Evolutionary conservation across 2,329 filamentous ascomycete genomes (phyloP).

Genomic region (Lachnellula occidentalis): DNA sequence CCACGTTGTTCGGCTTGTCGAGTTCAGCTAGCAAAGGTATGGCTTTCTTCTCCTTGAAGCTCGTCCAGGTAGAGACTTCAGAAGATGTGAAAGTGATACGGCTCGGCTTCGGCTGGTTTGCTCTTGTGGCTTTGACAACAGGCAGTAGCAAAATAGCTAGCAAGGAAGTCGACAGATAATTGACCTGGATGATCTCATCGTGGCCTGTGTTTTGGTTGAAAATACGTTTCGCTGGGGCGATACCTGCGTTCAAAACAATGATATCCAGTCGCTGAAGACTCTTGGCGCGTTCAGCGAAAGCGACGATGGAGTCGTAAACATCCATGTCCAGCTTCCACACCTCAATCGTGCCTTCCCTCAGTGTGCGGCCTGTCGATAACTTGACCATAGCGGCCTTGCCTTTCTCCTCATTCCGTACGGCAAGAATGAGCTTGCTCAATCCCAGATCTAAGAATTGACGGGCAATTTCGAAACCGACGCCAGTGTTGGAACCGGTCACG

Average conservation of each 20-base stretch:
- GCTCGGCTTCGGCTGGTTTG: not conserved
- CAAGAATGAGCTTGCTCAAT: slow-evolving; percentile 34
- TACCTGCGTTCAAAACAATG: slow-evolving; percentile 11
- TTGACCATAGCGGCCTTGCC: slow-evolving; percentile 37
- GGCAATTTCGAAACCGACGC: slow-evolving; percentile 36
- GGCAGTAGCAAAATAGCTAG: slow-evolving; percentile 18
- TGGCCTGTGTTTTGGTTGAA: slow-evolving; percentile 27
- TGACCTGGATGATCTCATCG: slow-evolving; percentile 36
- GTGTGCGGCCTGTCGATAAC: slow-evolving; percentile 20
- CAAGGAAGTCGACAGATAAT: slow-evolving; percentile 22
- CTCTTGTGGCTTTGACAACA: slow-evolving; percentile 21
- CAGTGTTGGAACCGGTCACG: slow-evolving; percentile 38
- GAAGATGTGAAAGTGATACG: not conserved
- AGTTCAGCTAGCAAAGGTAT: slow-evolving; percentile 1
- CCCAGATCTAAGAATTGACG: slow-evolving; percentile 32
- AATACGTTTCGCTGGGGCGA: too few relatives aligned
- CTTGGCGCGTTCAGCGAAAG: slow-evolving; percentile 4
- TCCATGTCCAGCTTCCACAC: slow-evolving; percentile 16
- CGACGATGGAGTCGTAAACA: slow-evolving; percentile 11
- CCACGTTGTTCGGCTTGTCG: not conserved
- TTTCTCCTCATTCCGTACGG: slow-evolving; percentile 33
- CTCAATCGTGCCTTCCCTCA: not conserved
- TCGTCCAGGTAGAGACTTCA: not conserved
- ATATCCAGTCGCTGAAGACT: slow-evolving; percentile 12
- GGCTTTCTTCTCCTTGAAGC: not conserved